These are phyloP conservation scores for Parathielavia hyrcaniae DNA, from an alignment of 495 filamentous ascomycete species.

Conservation along the genomic window DNA sequence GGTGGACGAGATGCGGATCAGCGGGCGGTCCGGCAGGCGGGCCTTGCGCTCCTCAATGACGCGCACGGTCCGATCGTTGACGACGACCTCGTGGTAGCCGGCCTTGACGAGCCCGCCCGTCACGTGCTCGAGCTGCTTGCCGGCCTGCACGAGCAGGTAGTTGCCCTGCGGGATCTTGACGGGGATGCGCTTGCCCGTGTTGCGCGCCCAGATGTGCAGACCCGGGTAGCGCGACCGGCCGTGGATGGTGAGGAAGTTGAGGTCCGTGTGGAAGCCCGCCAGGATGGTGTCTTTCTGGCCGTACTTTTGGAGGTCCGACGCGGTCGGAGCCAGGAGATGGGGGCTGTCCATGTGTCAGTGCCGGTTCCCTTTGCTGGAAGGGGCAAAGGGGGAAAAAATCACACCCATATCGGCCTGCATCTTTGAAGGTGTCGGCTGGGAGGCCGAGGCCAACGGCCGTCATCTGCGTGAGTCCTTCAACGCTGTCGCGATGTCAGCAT, in stretches of 20 bases:
- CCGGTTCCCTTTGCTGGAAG: no score
- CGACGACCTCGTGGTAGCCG: constrained; percentile 50
- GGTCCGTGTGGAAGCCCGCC: constrained; percentile 49
- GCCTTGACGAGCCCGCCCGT: constrained; percentile 49
- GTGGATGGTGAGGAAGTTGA: constrained; percentile 52
- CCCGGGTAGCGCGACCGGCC: constrained; percentile 49
- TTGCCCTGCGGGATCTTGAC: constrained; percentile 46
- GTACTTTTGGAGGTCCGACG: constrained; percentile 45
- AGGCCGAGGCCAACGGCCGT: constrained; percentile 44
- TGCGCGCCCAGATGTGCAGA: constrained; percentile 50
- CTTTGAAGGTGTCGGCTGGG: constrained; percentile 39
- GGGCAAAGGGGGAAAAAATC: constrained; percentile 3
- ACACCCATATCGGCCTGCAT: constrained; percentile 46
- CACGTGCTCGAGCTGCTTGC: constrained; percentile 50
- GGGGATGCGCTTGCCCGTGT: constrained; percentile 45
- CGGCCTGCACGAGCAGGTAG: constrained; percentile 47
- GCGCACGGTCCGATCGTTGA: constrained; percentile 41
- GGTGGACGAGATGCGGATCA: constrained; percentile 44
- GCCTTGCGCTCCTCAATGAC: constrained; percentile 32
- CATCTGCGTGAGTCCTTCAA: constrained; percentile 46
- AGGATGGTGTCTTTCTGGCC: constrained; percentile 46
- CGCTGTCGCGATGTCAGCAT: constrained; percentile 24
- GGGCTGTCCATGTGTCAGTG: constrained; percentile 28
- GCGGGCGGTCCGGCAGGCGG: constrained; percentile 38
- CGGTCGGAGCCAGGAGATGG: constrained; percentile 48